Evolutionary conservation across 257 asterid genomes (phyloP), one percentile per base, ranked within the genome.

Genomic region (Capsicum rhomboideum): DNA sequence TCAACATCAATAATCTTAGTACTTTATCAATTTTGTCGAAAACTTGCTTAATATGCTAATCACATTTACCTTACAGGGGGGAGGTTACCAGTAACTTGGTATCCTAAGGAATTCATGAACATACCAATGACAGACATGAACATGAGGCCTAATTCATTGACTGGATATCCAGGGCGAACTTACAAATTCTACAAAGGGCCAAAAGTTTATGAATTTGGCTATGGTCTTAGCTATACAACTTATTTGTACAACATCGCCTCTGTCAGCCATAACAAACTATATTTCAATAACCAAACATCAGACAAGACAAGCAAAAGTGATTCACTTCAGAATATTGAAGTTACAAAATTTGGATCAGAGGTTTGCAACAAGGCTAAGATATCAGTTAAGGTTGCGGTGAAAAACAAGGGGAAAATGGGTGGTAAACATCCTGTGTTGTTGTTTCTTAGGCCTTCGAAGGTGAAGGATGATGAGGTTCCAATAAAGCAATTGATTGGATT

Each of bases 81-180:
- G 2, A 87, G 84, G 82, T 83, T 94, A 83, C 97, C 98, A 16
- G 88, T 90, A 14, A 92, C 97, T 10, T 94, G 98, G 97, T 94
- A 94, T 69, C 97, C 97, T 8, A 88, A 90, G 85, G 91, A 90
- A 12, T 91, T 89, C 84, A 66, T 28, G 58, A 86, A 87, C 67
- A 84, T 92, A 83, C 92, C 92, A 13, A 94, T 94, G 98, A 91
- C 97, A 23, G 91, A 94, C 71, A 94, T 93, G 97, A 91, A 92
- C 84, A 94, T 94, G 98, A 85, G 97, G 56, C 87, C 98, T 10
- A 90, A 91, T 40, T 85, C 88, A 59, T 83, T 91, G 0, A 84
- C 90, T 0, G 94, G 96, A 18, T 92, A 94, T 84, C 97, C 95
- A 1, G 97, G 98, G 0, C 88, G 98, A 23, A 93, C 97, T 0